Base-by-base conservation (phyloP, 225 moss, liverwort and hornwort species). In the Takakia lepidozioides region DNA sequence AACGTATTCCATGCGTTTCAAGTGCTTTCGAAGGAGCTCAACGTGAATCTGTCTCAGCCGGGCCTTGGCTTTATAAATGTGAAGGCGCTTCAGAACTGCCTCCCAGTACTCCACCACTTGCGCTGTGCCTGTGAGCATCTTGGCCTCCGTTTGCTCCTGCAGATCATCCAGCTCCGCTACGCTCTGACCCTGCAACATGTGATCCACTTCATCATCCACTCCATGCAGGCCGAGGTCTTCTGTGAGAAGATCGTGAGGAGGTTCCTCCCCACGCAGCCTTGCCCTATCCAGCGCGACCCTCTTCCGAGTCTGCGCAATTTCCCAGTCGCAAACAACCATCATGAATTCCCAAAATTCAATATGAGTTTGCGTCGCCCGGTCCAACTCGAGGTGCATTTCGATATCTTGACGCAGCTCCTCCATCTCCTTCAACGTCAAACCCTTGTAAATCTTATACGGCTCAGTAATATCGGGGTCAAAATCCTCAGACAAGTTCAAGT, bases 91-190 rank as follows among this genome's bases (percentile, higher is more conserved):
- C 10, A 89, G 62, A 28, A 89, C 89, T 49, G 89, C 93, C 74
- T 95, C 93, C 89, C 86, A 87, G 55, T 89, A 95, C 67, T 95
- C 93, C 48, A 95, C 89, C 24, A 95, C 86, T 32, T 89, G 86
- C 8, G 86, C 93, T 55, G 86, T 74, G 54, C 89, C 86, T 6
- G 76, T 66, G 35, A 78, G 69, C 86, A 89, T 89, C 64, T 89
- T 81, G 26, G 69, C 59, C 70, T 88, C 82, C 23, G 88, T 86
- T 52, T 77, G 58, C 25, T 68, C 69, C 58, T 93, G 93, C 81
- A 82, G 60, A 39, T 69, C 59, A 57, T 95, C 76, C 42, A 95
- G 67, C 53, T 86, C 72, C 25, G 43, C 23, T 16, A 77, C 84
- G 65, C 62, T 80, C 27, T 64, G 70, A 36, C 80, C 76, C 41